phyloP scores from a whole-genome alignment of 2,329 filamentous ascomycete species.

The Claviceps humidiphila region DNA sequence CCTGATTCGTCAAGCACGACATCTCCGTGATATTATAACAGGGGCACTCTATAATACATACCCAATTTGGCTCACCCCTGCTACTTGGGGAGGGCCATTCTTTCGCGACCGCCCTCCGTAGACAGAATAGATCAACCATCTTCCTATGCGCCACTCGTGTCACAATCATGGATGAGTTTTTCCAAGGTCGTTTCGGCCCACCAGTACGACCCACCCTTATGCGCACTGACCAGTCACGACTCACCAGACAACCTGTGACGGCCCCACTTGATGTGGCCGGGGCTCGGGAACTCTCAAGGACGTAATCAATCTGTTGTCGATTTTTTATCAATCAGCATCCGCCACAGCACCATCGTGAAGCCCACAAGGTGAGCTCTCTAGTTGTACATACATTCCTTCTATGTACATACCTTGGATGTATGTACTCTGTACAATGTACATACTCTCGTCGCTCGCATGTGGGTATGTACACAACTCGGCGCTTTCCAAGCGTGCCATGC shows the following conservation, averaged over 20 bases:
- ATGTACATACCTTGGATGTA: no score
- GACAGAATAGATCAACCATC: no score
- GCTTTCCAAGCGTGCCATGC: neutral
- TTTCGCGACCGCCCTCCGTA: no score
- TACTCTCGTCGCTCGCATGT: neutral
- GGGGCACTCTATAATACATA: no score
- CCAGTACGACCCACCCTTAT: neutral
- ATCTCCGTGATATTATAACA: no score
- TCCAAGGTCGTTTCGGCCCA: neutral
- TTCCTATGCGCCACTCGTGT: no score
- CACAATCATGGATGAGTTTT: neutral
- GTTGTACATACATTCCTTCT: no score
- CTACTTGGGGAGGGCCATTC: no score
- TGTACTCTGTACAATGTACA: no score
- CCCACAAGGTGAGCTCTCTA: neutral
- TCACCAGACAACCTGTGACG: neutral
- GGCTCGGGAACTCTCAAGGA: neutral
- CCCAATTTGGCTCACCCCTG: no score
- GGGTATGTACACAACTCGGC: neutral
- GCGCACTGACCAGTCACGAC: neutral
- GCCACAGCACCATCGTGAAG: neutral
- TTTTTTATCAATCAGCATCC: constrained; percentile 2
- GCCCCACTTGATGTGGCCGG: neutral
- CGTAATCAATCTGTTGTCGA: neutral
- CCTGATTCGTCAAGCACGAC: no score